Conservation (phyloP, 306 rosid genomes). For the Ceratonia siliqua region DNA sequence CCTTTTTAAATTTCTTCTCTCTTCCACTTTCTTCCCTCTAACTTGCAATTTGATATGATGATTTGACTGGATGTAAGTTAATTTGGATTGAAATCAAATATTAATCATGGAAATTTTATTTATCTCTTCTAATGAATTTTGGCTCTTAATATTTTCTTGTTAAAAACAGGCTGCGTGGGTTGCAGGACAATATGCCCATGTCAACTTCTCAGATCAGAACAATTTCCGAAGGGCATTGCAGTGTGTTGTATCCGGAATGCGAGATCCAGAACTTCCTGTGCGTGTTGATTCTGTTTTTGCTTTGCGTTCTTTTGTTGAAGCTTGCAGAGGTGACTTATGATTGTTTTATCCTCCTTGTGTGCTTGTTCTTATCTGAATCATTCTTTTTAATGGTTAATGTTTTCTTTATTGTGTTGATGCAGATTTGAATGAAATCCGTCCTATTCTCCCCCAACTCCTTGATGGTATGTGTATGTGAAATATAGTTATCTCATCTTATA, state of each 20-base stretch:
- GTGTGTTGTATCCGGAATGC: slow-evolving; percentile 90
- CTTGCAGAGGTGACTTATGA: slow-evolving; percentile 71
- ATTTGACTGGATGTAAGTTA: slow-evolving; percentile 3
- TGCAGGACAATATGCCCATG: slow-evolving; percentile 94
- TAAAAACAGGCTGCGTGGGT: slow-evolving; percentile 91
- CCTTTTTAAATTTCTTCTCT: not conserved
- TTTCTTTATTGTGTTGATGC: slow-evolving; percentile 34
- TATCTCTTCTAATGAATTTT: not conserved
- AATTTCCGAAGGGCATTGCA: slow-evolving; percentile 85
- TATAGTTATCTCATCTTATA: slow-evolving; percentile 3
- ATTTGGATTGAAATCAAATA: not conserved
- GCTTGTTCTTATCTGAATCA: not conserved
- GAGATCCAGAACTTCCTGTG: slow-evolving; percentile 92
- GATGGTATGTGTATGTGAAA: slow-evolving; percentile 62
- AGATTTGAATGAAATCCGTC: slow-evolving; percentile 96
- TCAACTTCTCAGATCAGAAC: slow-evolving; percentile 80
- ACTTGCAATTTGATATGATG: not conserved
- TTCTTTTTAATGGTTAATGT: not conserved
- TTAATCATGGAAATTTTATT: not conserved
- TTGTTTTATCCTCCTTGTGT: not conserved
- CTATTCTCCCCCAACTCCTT: slow-evolving; percentile 93
- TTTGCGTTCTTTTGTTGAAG: slow-evolving; percentile 91
- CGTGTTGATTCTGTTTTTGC: slow-evolving; percentile 99
- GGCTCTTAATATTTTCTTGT: not conserved
- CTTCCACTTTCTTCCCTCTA: not conserved